Evolutionary conservation across 345 rosid species (phyloP).

Genomic region (Erucastrum elatum): DNA sequence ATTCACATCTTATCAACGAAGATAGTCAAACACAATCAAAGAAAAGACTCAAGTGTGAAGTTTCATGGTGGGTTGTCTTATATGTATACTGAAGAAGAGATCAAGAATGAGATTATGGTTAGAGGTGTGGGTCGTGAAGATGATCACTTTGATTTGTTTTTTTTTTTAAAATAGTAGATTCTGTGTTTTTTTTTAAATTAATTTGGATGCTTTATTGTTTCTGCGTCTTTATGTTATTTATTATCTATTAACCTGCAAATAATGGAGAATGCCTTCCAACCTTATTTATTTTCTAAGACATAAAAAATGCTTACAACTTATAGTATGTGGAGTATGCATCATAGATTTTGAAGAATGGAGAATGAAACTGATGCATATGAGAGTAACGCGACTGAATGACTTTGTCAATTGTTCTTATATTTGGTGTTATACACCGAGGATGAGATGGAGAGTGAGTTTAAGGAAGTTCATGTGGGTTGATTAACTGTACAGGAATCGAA

Average conservation of each 20-base stretch:
- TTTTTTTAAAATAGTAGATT: not conserved
- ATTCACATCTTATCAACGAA: too few relatives aligned
- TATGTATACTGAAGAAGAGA: constrained; percentile 34
- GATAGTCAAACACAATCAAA: too few relatives aligned
- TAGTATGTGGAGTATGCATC: not conserved
- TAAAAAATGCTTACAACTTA: too few relatives aligned
- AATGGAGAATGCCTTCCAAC: too few relatives aligned
- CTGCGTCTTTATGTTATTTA: too few relatives aligned
- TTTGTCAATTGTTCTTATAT: not conserved
- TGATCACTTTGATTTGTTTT: not conserved
- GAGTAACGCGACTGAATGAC: not conserved
- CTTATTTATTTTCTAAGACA: too few relatives aligned
- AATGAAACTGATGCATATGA: not conserved
- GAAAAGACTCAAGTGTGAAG: too few relatives aligned
- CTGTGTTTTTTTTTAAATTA: not conserved
- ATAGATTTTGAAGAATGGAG: not conserved
- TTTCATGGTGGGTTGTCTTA: constrained; percentile 46
- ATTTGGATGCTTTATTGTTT: not conserved
- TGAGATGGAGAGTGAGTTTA: not conserved
- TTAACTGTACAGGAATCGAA: not conserved
- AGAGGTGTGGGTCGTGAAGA: constrained; percentile 10
- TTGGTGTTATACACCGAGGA: not conserved
- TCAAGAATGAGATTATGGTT: constrained; percentile 26
- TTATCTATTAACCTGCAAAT: too few relatives aligned
- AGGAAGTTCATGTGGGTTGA: not conserved